phyloP scores from a whole-genome alignment of 352 stramenopile genomes.

The Globisporangium emineosum region DNA sequence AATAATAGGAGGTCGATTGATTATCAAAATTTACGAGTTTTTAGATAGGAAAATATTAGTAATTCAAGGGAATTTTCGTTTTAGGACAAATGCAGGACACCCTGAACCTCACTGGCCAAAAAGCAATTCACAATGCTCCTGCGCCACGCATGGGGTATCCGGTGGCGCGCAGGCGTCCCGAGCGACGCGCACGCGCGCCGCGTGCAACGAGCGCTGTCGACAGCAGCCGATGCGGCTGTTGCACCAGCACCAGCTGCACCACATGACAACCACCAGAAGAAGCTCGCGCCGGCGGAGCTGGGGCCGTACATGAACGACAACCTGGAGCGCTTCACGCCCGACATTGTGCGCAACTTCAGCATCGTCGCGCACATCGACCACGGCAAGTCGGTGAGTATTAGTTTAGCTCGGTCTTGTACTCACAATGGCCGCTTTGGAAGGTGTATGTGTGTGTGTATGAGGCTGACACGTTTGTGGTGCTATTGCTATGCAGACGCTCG shows the following conservation, averaged over 20 bases:
- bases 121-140: neutral
- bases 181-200: neutral
- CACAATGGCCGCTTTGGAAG: neutral
- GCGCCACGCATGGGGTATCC: neutral
- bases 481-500: conserved; percentile 55
- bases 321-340: conserved; percentile 53
- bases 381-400: conserved; percentile 78
- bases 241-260: neutral
- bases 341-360: conserved; percentile 89
- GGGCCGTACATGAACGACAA: conserved; percentile 60
- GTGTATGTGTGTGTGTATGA: neutral
- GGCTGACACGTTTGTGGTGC: neutral
- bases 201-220: neutral
- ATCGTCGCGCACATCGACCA: conserved; percentile 92
- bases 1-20: no score
- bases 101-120: no score
- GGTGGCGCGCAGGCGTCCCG: neutral
- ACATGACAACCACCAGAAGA: conserved; percentile 19
- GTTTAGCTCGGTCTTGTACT: neutral
- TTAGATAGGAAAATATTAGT: no score
- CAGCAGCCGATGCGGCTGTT: neutral
- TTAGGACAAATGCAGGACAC: no score
- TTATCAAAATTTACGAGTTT: no score
- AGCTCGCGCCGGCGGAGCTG: conserved; percentile 46
- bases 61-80: no score